phyloP scores from a whole-genome alignment of 345 rosid species.

The Salix brachista region DNA sequence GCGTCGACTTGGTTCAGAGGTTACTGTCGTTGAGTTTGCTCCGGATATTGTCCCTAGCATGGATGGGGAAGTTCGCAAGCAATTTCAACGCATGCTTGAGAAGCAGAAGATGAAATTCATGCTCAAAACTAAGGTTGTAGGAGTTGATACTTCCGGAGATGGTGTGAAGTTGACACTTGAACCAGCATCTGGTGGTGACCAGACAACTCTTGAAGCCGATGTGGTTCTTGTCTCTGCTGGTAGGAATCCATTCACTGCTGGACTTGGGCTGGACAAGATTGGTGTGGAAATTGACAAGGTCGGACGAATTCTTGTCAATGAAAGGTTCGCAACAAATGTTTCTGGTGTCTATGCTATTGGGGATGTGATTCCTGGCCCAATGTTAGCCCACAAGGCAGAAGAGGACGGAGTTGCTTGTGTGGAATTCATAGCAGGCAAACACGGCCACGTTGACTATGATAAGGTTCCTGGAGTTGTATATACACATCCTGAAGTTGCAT shows the following conservation, averaged over 20 bases:
- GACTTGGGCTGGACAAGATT: conserved; percentile 82
- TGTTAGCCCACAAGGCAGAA: conserved; percentile 99
- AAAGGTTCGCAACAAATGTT: conserved; percentile 73
- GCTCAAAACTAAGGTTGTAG: conserved; percentile 95
- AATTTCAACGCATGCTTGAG: conserved; percentile 87
- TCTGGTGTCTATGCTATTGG: conserved; percentile 89
- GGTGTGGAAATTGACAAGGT: conserved; percentile 88
- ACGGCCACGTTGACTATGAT: conserved; percentile 95
- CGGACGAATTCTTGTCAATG: conserved; percentile 79
- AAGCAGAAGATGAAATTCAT: conserved; percentile 98
- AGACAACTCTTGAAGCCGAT: conserved; percentile 86
- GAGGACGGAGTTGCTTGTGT: conserved; percentile 99
- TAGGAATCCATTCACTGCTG: conserved; percentile 81
- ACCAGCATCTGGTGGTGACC: conserved; percentile 83
- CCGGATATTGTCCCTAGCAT: conserved; percentile 85
- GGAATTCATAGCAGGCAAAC: conserved; percentile 94
- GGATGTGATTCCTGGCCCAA: conserved; percentile 98
- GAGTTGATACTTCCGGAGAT: conserved; percentile 70
- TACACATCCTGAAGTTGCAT: conserved; percentile 98
- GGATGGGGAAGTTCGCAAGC: conserved; percentile 96
- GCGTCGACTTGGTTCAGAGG: conserved; percentile 92
- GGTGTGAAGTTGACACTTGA: conserved; percentile 81
- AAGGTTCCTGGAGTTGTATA: conserved; percentile 97
- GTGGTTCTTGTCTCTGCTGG: conserved; percentile 97
- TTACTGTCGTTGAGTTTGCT: conserved; percentile 97